These are phyloP conservation scores for Penicillium sp. DNA, from an alignment of 2,329 filamentous ascomycete genomes.

Conservation along the genomic window DNA sequence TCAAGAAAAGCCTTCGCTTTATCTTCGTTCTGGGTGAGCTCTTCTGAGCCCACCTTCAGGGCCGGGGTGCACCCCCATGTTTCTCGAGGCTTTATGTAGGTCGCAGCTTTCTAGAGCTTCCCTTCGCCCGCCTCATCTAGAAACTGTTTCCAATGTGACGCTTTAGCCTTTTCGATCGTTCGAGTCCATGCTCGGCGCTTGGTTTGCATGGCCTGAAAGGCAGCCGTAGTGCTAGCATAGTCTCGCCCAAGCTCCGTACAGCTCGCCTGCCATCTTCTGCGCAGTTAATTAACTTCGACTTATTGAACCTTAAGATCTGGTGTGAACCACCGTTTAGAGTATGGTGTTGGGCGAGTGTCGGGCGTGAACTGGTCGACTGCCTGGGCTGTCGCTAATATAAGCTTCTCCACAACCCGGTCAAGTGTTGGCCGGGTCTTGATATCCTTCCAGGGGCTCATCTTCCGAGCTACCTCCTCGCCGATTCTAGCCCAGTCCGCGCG, in stretches of 20 bases:
- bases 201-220: constrained; percentile 14
- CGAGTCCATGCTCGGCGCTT: constrained; percentile 22
- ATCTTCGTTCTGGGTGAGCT: constrained; percentile 8
- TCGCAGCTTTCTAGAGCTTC: constrained; percentile 18
- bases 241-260: constrained; percentile 3
- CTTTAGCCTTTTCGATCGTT: constrained; percentile 12
- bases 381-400: neutral
- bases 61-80: constrained; percentile 14
- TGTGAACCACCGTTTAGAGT: constrained; percentile 28
- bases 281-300: constrained; percentile 18
- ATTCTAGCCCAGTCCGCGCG: neutral
- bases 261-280: constrained; percentile 20
- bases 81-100: constrained; percentile 15
- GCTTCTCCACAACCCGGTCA: neutral
- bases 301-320: constrained; percentile 25
- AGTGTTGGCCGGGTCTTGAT: constrained; percentile 1
- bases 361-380: neutral
- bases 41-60: neutral
- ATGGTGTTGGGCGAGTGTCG: constrained; percentile 8
- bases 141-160: constrained; percentile 23
- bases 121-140: constrained; percentile 12
- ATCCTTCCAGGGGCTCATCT: neutral
- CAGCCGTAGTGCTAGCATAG: constrained; percentile 4
- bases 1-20: constrained; percentile 8
- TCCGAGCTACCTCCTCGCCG: neutral